These are phyloP conservation scores for Micractinium conductrix DNA, from an alignment of 139 green algal genomes.

Conservation along the genomic window DNA sequence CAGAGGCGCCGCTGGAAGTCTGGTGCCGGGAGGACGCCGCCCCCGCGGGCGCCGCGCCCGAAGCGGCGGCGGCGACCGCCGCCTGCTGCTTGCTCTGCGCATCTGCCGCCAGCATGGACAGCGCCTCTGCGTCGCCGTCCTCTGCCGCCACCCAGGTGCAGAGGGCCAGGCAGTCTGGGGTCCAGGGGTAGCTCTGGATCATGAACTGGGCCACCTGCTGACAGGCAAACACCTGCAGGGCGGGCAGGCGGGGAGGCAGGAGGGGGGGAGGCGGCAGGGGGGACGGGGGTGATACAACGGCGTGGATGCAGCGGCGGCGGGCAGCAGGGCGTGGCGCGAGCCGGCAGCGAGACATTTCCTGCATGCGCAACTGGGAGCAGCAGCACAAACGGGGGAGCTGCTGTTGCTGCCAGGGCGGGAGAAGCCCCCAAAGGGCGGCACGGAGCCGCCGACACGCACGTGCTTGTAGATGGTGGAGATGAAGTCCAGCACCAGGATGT, in stretches of 20 bases:
- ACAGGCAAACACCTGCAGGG: slow-evolving; percentile 27
- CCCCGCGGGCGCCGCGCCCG: neutral
- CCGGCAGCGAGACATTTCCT: neutral
- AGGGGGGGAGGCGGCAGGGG: neutral
- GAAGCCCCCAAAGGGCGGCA: too few relatives aligned
- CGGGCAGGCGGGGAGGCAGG: neutral
- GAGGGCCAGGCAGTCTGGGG: slow-evolving; percentile 55
- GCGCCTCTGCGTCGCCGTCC: slow-evolving; percentile 43
- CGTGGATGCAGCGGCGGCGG: neutral
- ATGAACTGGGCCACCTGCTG: slow-evolving; percentile 39
- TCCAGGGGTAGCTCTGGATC: slow-evolving; percentile 53
- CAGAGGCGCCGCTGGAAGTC: neutral
- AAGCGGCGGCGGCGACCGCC: neutral
- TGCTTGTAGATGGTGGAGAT: slow-evolving; percentile 51
- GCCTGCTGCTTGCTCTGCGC: slow-evolving; percentile 27
- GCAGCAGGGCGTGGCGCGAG: neutral
- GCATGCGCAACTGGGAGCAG: too few relatives aligned
- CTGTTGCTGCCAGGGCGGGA: too few relatives aligned
- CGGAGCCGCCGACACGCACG: too few relatives aligned
- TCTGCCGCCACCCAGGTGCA: slow-evolving; percentile 56
- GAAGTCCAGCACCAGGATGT: slow-evolving; percentile 56
- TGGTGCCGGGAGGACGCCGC: too few relatives aligned
- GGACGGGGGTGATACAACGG: neutral
- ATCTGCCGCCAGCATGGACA: slow-evolving; percentile 33
- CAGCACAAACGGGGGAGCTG: too few relatives aligned